Evolutionary conservation across 495 filamentous ascomycete species (phyloP).

Genomic region (Lophium mytilinum): DNA sequence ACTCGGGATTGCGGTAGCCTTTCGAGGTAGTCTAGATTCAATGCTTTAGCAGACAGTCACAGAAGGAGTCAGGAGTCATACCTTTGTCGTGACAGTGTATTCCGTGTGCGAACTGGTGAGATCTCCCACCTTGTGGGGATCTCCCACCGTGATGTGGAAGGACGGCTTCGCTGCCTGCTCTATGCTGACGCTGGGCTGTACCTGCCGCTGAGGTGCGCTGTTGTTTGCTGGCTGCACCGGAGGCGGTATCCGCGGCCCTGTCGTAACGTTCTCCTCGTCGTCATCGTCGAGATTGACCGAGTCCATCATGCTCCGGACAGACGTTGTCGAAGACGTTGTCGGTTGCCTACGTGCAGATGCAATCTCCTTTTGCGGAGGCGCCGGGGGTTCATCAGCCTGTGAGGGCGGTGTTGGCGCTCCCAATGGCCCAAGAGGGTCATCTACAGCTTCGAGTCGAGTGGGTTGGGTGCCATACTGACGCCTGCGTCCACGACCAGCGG

Average conservation of each 20-base stretch:
- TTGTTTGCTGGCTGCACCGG: slow-evolving; percentile 53
- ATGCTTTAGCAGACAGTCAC: slow-evolving; percentile 4
- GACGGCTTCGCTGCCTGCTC: slow-evolving; percentile 85
- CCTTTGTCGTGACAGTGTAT: slow-evolving; percentile 90
- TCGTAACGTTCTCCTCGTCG: slow-evolving; percentile 41
- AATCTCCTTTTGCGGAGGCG: slow-evolving; percentile 79
- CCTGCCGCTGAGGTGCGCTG: slow-evolving; percentile 47
- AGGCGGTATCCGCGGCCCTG: slow-evolving; percentile 57
- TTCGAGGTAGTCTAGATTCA: slow-evolving; percentile 75
- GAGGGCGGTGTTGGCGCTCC: slow-evolving; percentile 57
- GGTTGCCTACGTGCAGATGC: slow-evolving; percentile 43
- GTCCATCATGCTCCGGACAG: slow-evolving; percentile 48
- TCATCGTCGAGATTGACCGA: slow-evolving; percentile 57
- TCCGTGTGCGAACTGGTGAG: slow-evolving; percentile 95
- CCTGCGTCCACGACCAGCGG: slow-evolving; percentile 45
- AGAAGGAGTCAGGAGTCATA: slow-evolving; percentile 32
- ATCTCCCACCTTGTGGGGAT: slow-evolving; percentile 96
- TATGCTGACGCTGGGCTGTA: slow-evolving; percentile 74
- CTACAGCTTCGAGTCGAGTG: slow-evolving; percentile 78
- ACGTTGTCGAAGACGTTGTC: slow-evolving; percentile 43
- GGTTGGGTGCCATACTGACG: slow-evolving; percentile 70
- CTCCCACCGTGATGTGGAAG: slow-evolving; percentile 88
- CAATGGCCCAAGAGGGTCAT: slow-evolving; percentile 85
- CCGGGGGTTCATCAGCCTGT: slow-evolving; percentile 62
- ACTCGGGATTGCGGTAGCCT: slow-evolving; percentile 83